Conservation (phyloP, 345 rosid genomes). For the Syzygium aqueum region DNA sequence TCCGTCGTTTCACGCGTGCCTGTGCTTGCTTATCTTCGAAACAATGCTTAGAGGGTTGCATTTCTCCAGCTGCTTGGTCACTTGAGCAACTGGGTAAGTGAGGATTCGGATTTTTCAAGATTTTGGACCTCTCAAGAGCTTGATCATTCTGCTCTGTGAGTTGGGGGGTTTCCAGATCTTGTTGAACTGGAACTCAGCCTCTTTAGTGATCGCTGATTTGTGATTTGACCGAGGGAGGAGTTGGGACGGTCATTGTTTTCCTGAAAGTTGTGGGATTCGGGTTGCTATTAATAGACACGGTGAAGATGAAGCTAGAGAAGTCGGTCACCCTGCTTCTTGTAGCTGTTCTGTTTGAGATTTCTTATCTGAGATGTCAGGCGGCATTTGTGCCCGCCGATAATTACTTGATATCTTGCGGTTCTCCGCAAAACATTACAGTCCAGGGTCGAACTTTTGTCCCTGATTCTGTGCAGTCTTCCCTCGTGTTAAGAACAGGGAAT, state of each 20-base stretch:
- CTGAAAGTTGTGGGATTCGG: not conserved
- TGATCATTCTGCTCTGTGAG: not conserved
- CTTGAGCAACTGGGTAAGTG: not conserved
- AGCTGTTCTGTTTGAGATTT: constrained; percentile 28
- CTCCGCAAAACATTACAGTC: constrained; percentile 55
- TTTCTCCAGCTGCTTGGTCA: constrained; percentile 3
- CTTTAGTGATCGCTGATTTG: not conserved
- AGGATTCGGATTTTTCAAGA: not conserved
- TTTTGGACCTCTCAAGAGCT: not conserved
- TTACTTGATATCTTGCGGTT: constrained; percentile 82
- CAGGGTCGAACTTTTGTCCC: constrained; percentile 77
- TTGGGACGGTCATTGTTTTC: constrained; percentile 3
- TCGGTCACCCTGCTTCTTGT: constrained; percentile 19
- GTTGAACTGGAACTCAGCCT: not conserved
- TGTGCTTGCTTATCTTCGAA: constrained; percentile 3
- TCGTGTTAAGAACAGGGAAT: constrained; percentile 39
- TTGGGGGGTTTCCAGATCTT: not conserved
- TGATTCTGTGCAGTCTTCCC: constrained; percentile 53
- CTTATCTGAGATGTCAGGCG: constrained; percentile 30
- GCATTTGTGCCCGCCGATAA: constrained; percentile 59
- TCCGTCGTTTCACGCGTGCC: not conserved
- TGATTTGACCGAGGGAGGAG: not conserved
- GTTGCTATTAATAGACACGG: constrained; percentile 7
- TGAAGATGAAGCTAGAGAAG: constrained; percentile 33
- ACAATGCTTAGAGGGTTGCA: constrained; percentile 1